A percentile compares a stretch with the other conserved stretches of the same genome.
Conservation (phyloP, 1,284 basidiomycete species). For the Ganoderma resinaceum region DNA sequence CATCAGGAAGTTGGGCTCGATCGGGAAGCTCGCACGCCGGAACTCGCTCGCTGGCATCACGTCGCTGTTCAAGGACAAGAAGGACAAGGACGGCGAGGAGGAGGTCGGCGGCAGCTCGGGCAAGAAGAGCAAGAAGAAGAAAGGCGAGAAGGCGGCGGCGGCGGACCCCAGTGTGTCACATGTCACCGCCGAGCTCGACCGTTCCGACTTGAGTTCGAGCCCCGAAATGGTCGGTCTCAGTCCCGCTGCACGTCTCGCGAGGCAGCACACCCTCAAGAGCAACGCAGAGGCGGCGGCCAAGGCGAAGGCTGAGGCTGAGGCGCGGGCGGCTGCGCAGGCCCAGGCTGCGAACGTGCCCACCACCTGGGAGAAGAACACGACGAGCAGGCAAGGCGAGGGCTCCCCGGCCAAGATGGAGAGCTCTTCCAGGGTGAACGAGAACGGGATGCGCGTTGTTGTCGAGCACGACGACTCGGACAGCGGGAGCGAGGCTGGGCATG, state of each 20-base stretch:
- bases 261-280: conserved; percentile 88
- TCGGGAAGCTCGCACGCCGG: conserved; percentile 90
- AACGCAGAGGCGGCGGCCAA: conserved; percentile 84
- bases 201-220: conserved; percentile 53
- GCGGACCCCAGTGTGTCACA: conserved; percentile 83
- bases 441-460: conserved; percentile 70
- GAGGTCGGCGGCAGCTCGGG: conserved; percentile 40
- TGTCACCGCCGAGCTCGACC: conserved; percentile 87
- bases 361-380: conserved; percentile 85
- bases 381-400: conserved; percentile 53
- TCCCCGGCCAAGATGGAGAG: conserved; percentile 51
- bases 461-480: conserved; percentile 70
- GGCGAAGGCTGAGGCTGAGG: conserved; percentile 64
- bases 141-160: conserved; percentile 67
- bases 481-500: conserved; percentile 57
- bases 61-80: conserved; percentile 94
- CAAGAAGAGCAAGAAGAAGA: conserved; percentile 54
- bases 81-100: conserved; percentile 67
- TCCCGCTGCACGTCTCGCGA: conserved; percentile 90
- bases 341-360: conserved; percentile 51
- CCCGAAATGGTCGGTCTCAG: conserved; percentile 80
- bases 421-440: conserved; percentile 61
- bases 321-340: conserved; percentile 43
- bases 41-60: conserved; percentile 93
- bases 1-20: conserved; percentile 95